Conservation (phyloP, 1,139 yeast genomes). For the Candida tunisiensis region DNA sequence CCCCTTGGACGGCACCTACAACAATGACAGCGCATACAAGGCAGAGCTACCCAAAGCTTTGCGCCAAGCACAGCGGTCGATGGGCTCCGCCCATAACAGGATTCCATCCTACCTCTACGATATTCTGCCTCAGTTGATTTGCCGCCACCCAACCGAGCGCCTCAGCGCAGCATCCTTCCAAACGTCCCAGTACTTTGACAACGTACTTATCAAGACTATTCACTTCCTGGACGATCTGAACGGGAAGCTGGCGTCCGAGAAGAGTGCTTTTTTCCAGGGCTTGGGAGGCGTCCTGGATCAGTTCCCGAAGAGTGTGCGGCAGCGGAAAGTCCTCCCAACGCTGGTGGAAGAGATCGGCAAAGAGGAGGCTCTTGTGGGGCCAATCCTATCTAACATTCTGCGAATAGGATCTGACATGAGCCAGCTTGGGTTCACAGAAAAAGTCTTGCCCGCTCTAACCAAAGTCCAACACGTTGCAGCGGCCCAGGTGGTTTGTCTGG, state of each 20-base stretch:
- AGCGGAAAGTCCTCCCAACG: slow-evolving; percentile 62
- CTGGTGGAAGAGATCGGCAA: slow-evolving; percentile 31
- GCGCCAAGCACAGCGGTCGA: slow-evolving; percentile 11
- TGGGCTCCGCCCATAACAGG: too few species aligned
- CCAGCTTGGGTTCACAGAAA: slow-evolving; percentile 60
- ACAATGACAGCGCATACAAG: slow-evolving; percentile 18
- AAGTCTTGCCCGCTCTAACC: slow-evolving; percentile 36
- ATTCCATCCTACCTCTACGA: slow-evolving; percentile 18
- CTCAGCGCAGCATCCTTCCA: slow-evolving; percentile 30
- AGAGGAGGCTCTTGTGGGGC: slow-evolving; percentile 34
- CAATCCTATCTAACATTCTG: slow-evolving; percentile 39
- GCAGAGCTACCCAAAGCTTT: slow-evolving; percentile 23
- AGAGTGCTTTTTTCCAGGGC: slow-evolving; percentile 50
- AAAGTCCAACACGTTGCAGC: slow-evolving; percentile 30
- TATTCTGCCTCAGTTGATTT: slow-evolving; percentile 25
- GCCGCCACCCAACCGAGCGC: slow-evolving; percentile 24
- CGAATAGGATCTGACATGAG: slow-evolving; percentile 54
- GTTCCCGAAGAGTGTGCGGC: slow-evolving; percentile 54
- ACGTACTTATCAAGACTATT: slow-evolving; percentile 68
- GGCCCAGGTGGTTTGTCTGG: slow-evolving; percentile 35
- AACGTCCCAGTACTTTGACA: slow-evolving; percentile 52
- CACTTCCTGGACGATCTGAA: slow-evolving; percentile 74
- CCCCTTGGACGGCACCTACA: slow-evolving; percentile 19
- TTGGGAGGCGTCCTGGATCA: slow-evolving; percentile 40
- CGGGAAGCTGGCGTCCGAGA: slow-evolving; percentile 55